Percentiles rank a stretch among this genome's conserved stretches.
Evolutionary conservation across 805 yeast species (phyloP).

Genomic region (Ogataea angusta): DNA sequence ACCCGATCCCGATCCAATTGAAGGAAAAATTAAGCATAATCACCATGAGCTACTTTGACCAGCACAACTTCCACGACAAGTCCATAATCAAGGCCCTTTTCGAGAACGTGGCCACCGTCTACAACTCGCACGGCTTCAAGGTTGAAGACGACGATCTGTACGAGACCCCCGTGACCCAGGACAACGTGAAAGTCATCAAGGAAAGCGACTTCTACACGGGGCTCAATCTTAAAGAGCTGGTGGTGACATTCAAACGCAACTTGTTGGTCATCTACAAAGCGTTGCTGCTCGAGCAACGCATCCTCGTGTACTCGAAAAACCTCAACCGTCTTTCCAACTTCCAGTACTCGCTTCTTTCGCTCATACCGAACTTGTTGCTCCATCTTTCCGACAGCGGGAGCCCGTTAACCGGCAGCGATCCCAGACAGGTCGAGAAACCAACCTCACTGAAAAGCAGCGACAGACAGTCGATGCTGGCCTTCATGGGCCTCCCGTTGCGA

Average conservation of each 20-base stretch:
- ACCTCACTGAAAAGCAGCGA: slow-evolving; percentile 73
- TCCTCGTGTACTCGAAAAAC: slow-evolving; percentile 75
- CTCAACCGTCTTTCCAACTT: slow-evolving; percentile 77
- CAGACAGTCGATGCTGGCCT: slow-evolving; percentile 68
- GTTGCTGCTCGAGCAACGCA: slow-evolving; percentile 66
- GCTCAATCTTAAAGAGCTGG: slow-evolving; percentile 61
- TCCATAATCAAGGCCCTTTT: slow-evolving; percentile 65
- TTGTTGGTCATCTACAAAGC: slow-evolving; percentile 72
- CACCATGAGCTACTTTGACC: slow-evolving; percentile 81
- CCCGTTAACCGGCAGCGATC: slow-evolving; percentile 56
- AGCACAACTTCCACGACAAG: slow-evolving; percentile 70
- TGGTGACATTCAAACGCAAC: slow-evolving; percentile 55
- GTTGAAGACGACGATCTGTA: slow-evolving; percentile 32
- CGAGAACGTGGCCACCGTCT: slow-evolving; percentile 55
- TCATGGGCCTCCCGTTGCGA: slow-evolving; percentile 85
- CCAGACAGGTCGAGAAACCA: slow-evolving; percentile 51
- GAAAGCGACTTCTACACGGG: slow-evolving; percentile 72
- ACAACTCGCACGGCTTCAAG: slow-evolving; percentile 28
- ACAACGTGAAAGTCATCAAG: slow-evolving; percentile 31
- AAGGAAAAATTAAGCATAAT: slow-evolving; percentile 88
- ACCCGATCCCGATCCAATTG: slow-evolving; percentile 85
- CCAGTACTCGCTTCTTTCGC: slow-evolving; percentile 78
- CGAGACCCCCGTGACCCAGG: slow-evolving; percentile 16
- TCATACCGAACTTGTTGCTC: slow-evolving; percentile 77
- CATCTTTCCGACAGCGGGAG: slow-evolving; percentile 77